Conservation (phyloP, 352 stramenopile genomes). For the Elongisporangium senticosum region DNA sequence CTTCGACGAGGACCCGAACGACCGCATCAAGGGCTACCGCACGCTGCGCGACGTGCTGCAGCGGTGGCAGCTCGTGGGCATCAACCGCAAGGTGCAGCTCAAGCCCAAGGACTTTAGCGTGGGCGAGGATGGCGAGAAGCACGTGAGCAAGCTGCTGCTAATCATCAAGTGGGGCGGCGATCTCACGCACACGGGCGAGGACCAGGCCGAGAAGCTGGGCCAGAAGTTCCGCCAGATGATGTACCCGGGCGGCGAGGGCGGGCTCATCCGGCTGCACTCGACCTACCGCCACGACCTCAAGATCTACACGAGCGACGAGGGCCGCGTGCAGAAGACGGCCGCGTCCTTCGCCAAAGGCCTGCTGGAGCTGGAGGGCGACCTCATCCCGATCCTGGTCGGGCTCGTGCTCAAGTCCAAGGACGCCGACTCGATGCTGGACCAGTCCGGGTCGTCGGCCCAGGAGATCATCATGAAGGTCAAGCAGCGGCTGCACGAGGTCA, state of each 20-base stretch:
- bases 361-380: slow-evolving; percentile 97
- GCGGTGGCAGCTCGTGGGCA: slow-evolving; percentile 93
- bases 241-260: slow-evolving; percentile 90
- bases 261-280: slow-evolving; percentile 97
- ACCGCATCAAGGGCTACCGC: slow-evolving; percentile 77
- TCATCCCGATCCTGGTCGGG: slow-evolving; percentile 98
- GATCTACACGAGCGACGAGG: slow-evolving; percentile 99
- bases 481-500: slow-evolving; percentile 83
- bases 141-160: slow-evolving; percentile 90
- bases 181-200: slow-evolving; percentile 94
- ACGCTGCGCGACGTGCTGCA: slow-evolving; percentile 94
- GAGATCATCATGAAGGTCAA: slow-evolving; percentile 89
- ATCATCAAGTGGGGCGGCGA: slow-evolving; percentile 99
- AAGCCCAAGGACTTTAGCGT: slow-evolving; percentile 67
- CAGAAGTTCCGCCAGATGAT: slow-evolving; percentile 86
- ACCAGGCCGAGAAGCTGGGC: slow-evolving; percentile 95
- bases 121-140: slow-evolving; percentile 28
- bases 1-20: slow-evolving; percentile 58
- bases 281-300: slow-evolving; percentile 99
- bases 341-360: slow-evolving; percentile 98
- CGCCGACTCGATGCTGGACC: slow-evolving; percentile 97
- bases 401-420: slow-evolving; percentile 88
- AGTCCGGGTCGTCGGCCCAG: slow-evolving; percentile 93
- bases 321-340: slow-evolving; percentile 99
- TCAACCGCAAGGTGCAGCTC: slow-evolving; percentile 98